Evolutionary conservation across 2,329 filamentous ascomycete genomes (phyloP).

Genomic region (Pseudopithomyces chartarum): DNA sequence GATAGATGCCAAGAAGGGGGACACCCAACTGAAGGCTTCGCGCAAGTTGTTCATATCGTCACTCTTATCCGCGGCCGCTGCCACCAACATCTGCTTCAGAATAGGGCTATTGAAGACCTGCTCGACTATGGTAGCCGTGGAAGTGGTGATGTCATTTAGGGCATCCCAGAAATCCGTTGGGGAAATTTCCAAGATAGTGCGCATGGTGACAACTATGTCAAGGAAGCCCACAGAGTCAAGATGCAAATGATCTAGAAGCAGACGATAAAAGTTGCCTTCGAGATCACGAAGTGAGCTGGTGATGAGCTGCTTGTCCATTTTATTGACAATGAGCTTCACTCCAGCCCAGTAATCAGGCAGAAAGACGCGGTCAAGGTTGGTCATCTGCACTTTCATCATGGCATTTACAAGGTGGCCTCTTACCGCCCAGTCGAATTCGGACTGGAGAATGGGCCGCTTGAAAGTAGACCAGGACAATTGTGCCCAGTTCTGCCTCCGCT

Average conservation of each 20-base stretch:
- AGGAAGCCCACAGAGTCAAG: conserved; percentile 61
- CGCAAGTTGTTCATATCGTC: conserved; percentile 64
- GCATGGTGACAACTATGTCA: conserved; percentile 72
- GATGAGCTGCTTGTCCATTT: conserved; percentile 74
- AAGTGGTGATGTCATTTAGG: conserved; percentile 79
- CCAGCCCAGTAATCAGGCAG: conserved; percentile 82
- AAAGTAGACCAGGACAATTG: conserved; percentile 70
- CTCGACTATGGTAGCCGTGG: conserved; percentile 80
- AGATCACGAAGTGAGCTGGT: conserved; percentile 78
- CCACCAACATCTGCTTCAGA: conserved; percentile 65
- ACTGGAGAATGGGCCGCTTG: conserved; percentile 65
- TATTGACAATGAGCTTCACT: conserved; percentile 73
- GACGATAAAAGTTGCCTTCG: conserved; percentile 69
- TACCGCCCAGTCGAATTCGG: conserved; percentile 88
- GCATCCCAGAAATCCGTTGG: conserved; percentile 86
- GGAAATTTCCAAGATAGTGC: conserved; percentile 73
- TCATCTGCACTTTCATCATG: conserved; percentile 65
- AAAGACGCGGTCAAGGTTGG: conserved; percentile 56
- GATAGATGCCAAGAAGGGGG: conserved; percentile 77
- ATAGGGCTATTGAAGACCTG: conserved; percentile 76
- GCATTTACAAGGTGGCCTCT: conserved; percentile 72
- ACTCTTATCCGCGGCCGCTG: conserved; percentile 46
- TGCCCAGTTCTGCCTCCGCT: conserved; percentile 69
- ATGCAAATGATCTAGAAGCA: conserved; percentile 68
- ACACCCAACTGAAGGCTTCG: conserved; percentile 76